Evolutionary conservation across 176 grass and related monocot species (phyloP), one percentile per base, ranked within the genome.

Genomic region (Cenchrus fungigraminus): DNA sequence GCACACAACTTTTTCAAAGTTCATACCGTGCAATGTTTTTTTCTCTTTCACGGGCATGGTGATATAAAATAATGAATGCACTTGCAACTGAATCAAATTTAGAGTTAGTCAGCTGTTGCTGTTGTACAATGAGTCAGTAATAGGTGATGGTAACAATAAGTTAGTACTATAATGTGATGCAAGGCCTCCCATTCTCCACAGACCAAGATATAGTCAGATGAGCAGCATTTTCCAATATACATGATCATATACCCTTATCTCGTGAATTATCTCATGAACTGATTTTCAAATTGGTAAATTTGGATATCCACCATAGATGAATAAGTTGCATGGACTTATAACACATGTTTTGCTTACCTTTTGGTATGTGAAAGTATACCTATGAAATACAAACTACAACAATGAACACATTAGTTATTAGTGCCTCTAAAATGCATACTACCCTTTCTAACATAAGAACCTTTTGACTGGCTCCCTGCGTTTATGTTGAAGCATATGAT

Each of bases 331-430:
- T 37, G 46, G 45, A 65, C 28, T 51, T 54, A 54, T 5, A 19
- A 57, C 5, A 55, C 5, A 6, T 52, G 6, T 12, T 52, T 52
- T 52, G 34, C 34, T 52, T 52, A 10, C 2, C 0, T 66, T 4
- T 55, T 4, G 47, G 25, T 3, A 9, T 76, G 74, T 60, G 47
- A 19, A 85, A 68, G 13, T 32, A 79, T 78, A 25, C 57, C 1
- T 44, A 14, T 76, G 17, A 77, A 47, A 6, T 85, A 22, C 20
- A 17, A 14, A 46, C 25, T 61, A 32, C 47, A 69, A 15, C 51
- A 28, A 79, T 62, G 19, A 51, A 44, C n/a, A 17, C 55, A 80
- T 31, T 58, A 79, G 31, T 67, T 44, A 80, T 44, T 47, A 79
- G 31, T 67, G 63, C 58, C 6, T 34, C 14, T 49, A 81, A 77